A percentile compares a stretch with the other conserved stretches of the same genome.
phyloP scores from a whole-genome alignment of 768 basidiomycete species.

The Mycena sanguinolenta region DNA sequence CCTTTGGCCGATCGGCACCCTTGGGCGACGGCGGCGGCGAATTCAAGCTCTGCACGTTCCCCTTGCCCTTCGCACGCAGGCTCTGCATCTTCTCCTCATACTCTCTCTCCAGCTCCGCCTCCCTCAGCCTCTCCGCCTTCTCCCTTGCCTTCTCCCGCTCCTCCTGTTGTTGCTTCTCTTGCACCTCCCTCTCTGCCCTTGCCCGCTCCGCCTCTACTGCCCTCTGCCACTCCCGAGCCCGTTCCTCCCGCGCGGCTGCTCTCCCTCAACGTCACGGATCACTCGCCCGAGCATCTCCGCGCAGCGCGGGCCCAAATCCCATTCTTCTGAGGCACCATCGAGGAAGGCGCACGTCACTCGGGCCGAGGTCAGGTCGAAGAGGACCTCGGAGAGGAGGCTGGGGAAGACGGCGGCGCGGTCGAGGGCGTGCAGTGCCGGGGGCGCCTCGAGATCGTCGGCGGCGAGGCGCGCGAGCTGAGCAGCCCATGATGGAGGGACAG shows the following conservation, averaged over 20 bases:
- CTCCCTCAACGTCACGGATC: constrained; percentile 63
- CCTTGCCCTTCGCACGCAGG: constrained; percentile 54
- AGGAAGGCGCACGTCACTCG: constrained; percentile 68
- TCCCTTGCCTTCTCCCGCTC: constrained; percentile 50
- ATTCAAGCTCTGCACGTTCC: constrained; percentile 64
- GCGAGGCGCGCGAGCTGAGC: constrained; percentile 65
- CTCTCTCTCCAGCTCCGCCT: constrained; percentile 37
- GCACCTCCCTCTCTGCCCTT: constrained; percentile 47
- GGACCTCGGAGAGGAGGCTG: constrained; percentile 68
- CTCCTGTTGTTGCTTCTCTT: constrained; percentile 50
- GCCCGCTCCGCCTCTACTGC: constrained; percentile 23
- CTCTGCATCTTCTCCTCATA: constrained; percentile 47
- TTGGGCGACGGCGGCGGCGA: constrained; percentile 33
- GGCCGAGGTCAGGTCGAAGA: constrained; percentile 66
- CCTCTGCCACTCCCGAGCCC: constrained; percentile 40
- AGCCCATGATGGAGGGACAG: constrained; percentile 67
- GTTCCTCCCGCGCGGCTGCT: constrained; percentile 58
- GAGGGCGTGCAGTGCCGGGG: constrained; percentile 58
- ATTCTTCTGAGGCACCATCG: constrained; percentile 66
- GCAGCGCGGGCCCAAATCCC: constrained; percentile 58
- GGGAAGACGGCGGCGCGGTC: constrained; percentile 68
- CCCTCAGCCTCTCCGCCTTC: constrained; percentile 43
- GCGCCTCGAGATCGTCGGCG: constrained; percentile 61
- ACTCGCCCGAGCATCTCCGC: constrained; percentile 63
- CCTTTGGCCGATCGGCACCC: constrained; percentile 18